Percentiles rank a stretch among this genome's conserved stretches.
Conservation (phyloP, 768 basidiomycete species). For the Suillus sp. region DNA sequence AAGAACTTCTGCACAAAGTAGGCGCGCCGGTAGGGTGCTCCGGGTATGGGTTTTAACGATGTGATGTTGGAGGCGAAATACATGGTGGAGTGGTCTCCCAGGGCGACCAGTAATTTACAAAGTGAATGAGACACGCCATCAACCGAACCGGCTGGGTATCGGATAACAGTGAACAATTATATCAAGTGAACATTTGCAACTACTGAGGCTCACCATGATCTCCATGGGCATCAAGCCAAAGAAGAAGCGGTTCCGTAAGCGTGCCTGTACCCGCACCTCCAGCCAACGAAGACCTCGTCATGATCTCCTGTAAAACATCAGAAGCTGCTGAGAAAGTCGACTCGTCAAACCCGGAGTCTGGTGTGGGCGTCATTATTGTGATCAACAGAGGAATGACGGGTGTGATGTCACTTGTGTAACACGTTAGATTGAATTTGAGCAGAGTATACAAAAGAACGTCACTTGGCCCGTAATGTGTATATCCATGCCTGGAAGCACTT, state of each 20-base stretch:
- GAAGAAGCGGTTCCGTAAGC: constrained; percentile 83
- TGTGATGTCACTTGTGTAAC: constrained; percentile 58
- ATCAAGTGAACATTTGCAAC: constrained; percentile 37
- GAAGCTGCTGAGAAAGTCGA: constrained; percentile 63
- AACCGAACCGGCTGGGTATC: constrained; percentile 30
- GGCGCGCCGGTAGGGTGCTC: constrained; percentile 42
- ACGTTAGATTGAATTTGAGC: constrained; percentile 7
- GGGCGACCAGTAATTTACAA: constrained; percentile 77
- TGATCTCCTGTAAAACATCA: constrained; percentile 75
- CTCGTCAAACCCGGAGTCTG: constrained; percentile 44
- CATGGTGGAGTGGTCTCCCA: constrained; percentile 84
- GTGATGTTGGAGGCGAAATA: constrained; percentile 76
- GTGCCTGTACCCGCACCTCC: constrained; percentile 69
- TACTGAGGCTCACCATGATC: constrained; percentile 38
- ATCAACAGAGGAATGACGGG: constrained; percentile 69
- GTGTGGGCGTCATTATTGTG: constrained; percentile 40
- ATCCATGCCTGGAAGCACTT: constrained; percentile 88
- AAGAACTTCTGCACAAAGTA: constrained; percentile 72
- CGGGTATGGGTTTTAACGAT: constrained; percentile 40
- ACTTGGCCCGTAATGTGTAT: constrained; percentile 67
- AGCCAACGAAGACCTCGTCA: constrained; percentile 71
- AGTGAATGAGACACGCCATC: constrained; percentile 67
- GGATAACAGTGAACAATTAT: constrained; percentile 30
- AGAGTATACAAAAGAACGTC: constrained; percentile 19
- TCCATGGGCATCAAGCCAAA: constrained; percentile 70